A percentile compares a stretch with the other conserved stretches of the same genome.
These are phyloP conservation scores for Penicillium desertorum DNA, from an alignment of 495 filamentous ascomycete species.

Conservation along the genomic window DNA sequence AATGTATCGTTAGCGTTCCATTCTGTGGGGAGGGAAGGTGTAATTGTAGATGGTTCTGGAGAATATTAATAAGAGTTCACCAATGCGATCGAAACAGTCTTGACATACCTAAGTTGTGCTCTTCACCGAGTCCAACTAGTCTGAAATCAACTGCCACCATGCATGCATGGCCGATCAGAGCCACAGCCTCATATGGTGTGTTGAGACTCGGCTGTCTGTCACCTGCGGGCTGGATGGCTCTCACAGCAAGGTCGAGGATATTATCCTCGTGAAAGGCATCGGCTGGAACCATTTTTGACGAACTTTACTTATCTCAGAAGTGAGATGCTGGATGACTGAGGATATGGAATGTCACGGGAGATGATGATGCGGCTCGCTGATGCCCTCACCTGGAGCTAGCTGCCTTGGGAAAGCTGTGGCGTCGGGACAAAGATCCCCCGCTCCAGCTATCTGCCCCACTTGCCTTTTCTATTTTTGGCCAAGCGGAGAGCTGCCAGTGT, in stretches of 20 bases:
- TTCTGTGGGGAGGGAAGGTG: slow-evolving; percentile 62
- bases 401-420: background rate
- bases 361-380: background rate
- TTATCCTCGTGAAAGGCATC: slow-evolving; percentile 29
- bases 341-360: background rate
- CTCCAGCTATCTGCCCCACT: slow-evolving; percentile 7
- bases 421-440: slow-evolving; percentile 5
- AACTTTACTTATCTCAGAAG: background rate
- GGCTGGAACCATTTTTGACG: slow-evolving; percentile 27
- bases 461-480: slow-evolving; percentile 1
- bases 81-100: background rate
- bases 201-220: slow-evolving; percentile 55
- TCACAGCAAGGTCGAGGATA: slow-evolving; percentile 36
- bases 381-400: slow-evolving; percentile 3
- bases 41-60: slow-evolving; percentile 51
- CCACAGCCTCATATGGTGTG: slow-evolving; percentile 79
- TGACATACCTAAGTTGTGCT: slow-evolving; percentile 61
- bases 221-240: slow-evolving; percentile 32
- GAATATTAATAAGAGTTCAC: slow-evolving; percentile 17
- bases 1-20: slow-evolving; percentile 75
- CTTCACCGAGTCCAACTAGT: slow-evolving; percentile 79
- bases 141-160: slow-evolving; percentile 80
- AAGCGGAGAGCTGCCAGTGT: background rate
- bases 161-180: slow-evolving; percentile 79
- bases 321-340: background rate